A percentile compares a stretch with the other conserved stretches of the same genome.
Conservation (phyloP, 805 yeast genomes). For the Ogataea pilisensis region DNA sequence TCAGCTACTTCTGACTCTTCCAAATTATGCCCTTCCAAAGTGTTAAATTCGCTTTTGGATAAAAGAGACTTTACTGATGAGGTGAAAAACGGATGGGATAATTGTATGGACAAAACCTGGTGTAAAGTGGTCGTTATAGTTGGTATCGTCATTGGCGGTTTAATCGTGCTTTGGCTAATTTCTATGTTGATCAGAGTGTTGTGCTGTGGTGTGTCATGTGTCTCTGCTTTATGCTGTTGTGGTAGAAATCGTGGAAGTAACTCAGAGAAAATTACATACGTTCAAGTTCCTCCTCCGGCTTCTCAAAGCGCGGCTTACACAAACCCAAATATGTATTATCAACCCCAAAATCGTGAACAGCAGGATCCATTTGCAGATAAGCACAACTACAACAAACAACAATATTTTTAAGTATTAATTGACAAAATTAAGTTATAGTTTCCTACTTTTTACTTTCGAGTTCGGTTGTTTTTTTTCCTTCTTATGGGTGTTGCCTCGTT, state of each 20-base stretch:
- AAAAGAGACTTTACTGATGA: constrained; percentile 16
- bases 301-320: constrained; percentile 22
- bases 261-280: constrained; percentile 12
- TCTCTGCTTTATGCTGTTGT: constrained; percentile 47
- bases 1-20: constrained; percentile 5
- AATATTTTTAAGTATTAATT: constrained; percentile 12
- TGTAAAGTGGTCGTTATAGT: constrained; percentile 78
- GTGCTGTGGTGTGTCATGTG: constrained; percentile 52
- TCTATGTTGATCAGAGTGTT: constrained; percentile 51
- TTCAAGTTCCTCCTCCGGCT: constrained; percentile 16
- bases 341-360: constrained; percentile 11
- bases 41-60: constrained; percentile 9
- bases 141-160: constrained; percentile 55
- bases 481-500: too few species aligned
- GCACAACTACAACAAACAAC: constrained; percentile 7
- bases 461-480: background rate
- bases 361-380: constrained; percentile 12
- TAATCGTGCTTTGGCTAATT: constrained; percentile 54
- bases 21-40: constrained; percentile 20
- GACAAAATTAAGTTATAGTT: background rate
- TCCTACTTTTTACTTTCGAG: background rate
- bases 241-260: constrained; percentile 16
- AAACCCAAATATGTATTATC: constrained; percentile 31
- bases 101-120: constrained; percentile 72
- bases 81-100: constrained; percentile 48